These are phyloP conservation scores for Suillus subalutaceus DNA, from an alignment of 768 basidiomycete genomes.

Conservation along the genomic window DNA sequence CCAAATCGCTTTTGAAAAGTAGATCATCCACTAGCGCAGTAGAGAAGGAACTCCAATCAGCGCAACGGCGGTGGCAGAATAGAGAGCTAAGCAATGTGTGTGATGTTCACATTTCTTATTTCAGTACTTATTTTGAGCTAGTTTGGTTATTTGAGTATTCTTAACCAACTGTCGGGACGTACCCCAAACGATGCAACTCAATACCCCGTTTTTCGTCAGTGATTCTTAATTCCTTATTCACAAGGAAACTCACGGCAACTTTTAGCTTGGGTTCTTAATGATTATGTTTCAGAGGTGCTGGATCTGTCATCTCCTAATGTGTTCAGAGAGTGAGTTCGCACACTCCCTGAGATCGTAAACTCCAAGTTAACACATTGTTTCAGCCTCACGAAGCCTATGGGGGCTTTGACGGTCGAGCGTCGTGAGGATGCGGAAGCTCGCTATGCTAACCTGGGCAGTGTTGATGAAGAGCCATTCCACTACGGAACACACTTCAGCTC, in stretches of 20 bases:
- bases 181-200: constrained; percentile 95
- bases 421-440: constrained; percentile 75
- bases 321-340: constrained; percentile 69
- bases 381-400: constrained; percentile 91
- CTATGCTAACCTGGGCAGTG: constrained; percentile 74
- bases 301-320: constrained; percentile 63
- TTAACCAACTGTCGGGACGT: constrained; percentile 91
- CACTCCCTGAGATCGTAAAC: neutral
- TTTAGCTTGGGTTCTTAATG: constrained; percentile 85
- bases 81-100: constrained; percentile 90
- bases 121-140: constrained; percentile 29
- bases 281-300: constrained; percentile 74
- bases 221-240: neutral
- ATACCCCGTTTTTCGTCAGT: constrained; percentile 87
- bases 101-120: constrained; percentile 8
- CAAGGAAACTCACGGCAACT: neutral
- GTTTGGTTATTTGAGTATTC: constrained; percentile 88
- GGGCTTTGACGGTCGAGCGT: constrained; percentile 76
- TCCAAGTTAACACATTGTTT: neutral
- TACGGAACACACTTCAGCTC: constrained; percentile 96
- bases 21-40: constrained; percentile 9
- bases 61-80: constrained; percentile 84
- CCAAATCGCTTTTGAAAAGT: constrained; percentile 31
- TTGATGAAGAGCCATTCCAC: constrained; percentile 87
- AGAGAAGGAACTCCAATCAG: constrained; percentile 58